A percentile compares a stretch with the other conserved stretches of the same genome.
Conservation (phyloP, 305 asterid species). For the Ajuga reptans region DNA sequence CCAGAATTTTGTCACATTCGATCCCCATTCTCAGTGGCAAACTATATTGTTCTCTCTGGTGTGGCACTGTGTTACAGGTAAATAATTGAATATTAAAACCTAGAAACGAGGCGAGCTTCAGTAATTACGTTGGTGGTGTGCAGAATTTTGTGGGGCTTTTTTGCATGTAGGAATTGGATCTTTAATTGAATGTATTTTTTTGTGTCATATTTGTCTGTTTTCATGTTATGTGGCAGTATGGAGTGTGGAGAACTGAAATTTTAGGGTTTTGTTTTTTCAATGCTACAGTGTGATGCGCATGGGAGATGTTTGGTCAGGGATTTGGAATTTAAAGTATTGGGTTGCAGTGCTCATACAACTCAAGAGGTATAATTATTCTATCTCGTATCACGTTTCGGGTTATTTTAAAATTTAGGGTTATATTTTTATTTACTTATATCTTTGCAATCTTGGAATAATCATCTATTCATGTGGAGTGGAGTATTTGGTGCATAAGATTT, state of each 20-base stretch:
- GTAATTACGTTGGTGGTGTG: slow-evolving; percentile 23
- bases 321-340: slow-evolving; percentile 35
- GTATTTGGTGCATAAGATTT: not conserved
- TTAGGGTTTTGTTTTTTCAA: slow-evolving; percentile 36
- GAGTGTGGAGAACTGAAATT: slow-evolving; percentile 26
- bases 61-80: slow-evolving; percentile 35
- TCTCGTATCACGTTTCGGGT: slow-evolving; percentile 1
- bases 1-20: slow-evolving; percentile 25
- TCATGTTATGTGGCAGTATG: slow-evolving; percentile 17
- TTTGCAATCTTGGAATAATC: slow-evolving; percentile 12
- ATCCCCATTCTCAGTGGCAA: slow-evolving; percentile 36
- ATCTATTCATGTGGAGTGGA: slow-evolving; percentile 2
- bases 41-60: slow-evolving; percentile 17
- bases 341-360: slow-evolving; percentile 27
- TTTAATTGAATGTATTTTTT: slow-evolving; percentile 21
- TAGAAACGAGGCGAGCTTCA: slow-evolving; percentile 13
- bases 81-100: slow-evolving; percentile 18
- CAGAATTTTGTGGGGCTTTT: slow-evolving; percentile 18
- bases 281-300: slow-evolving; percentile 62
- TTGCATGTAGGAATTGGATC: slow-evolving; percentile 45
- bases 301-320: slow-evolving; percentile 51
- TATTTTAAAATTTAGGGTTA: not conserved
- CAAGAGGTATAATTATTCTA: slow-evolving; percentile 35
- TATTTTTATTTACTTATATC: not conserved
- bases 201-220: slow-evolving; percentile 11